Evolutionary conservation across 768 basidiomycete genomes (phyloP).

Genomic region (Pulveroboletus sp.): DNA sequence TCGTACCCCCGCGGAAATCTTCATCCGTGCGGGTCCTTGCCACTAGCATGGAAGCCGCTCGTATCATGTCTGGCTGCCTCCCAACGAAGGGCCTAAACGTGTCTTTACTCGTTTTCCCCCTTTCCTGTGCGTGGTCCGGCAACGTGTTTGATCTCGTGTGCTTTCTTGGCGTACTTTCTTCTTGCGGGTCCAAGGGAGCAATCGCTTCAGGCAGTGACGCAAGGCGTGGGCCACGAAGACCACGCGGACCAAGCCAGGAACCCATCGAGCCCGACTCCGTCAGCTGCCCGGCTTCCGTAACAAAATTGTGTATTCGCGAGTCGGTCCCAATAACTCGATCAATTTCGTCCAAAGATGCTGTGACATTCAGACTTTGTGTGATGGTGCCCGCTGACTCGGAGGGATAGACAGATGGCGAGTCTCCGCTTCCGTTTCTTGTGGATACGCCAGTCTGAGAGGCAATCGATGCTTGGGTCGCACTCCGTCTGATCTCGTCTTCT

Average conservation of each 20-base stretch:
- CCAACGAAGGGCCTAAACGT: constrained; percentile 24
- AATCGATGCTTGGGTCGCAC: constrained; percentile 1
- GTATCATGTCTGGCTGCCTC: constrained; percentile 17
- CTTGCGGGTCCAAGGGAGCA: constrained; percentile 7
- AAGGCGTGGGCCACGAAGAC: constrained; percentile 20
- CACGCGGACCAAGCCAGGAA: constrained; percentile 13
- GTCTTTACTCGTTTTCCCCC: constrained; percentile 24
- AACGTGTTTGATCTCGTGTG: constrained; percentile 30
- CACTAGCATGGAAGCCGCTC: constrained; percentile 14
- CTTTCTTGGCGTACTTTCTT: constrained; percentile 23
- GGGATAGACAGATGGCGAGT: constrained; percentile 24
- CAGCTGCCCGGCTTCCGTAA: constrained; percentile 19
- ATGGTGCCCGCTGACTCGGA: constrained; percentile 26
- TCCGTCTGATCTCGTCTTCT: constrained; percentile 9
- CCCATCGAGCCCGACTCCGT: constrained; percentile 13
- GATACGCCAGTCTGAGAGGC: constrained; percentile 5
- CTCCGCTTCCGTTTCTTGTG: constrained; percentile 10
- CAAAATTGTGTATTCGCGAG: constrained; percentile 21
- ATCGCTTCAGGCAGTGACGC: constrained; percentile 15
- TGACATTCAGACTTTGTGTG: constrained; percentile 10
- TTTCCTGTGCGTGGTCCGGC: constrained; percentile 41
- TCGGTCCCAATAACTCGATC: constrained; percentile 21
- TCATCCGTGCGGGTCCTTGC: constrained; percentile 7
- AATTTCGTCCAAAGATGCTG: constrained; percentile 26
- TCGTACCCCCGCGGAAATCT: not conserved